phyloP scores from a whole-genome alignment of 192 early-diverging fungal genomes.

The Anaeromyces robustus region DNA sequence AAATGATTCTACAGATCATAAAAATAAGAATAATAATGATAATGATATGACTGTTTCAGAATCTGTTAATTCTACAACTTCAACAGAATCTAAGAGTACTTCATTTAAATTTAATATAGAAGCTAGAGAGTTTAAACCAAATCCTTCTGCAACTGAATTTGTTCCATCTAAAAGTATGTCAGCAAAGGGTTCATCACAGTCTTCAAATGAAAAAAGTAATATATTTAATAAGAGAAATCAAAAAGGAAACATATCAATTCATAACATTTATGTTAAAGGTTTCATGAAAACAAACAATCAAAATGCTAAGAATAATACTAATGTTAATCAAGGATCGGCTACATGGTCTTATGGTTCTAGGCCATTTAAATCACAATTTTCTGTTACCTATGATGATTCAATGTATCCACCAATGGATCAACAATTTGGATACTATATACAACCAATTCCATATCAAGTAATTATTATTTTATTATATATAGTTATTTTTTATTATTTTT shows the following conservation, averaged over 20 bases:
- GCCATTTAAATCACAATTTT: constrained; percentile 32
- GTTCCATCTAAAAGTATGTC: constrained; percentile 36
- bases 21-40: constrained; percentile 3
- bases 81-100: constrained; percentile 8
- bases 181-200: neutral
- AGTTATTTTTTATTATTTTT: no score
- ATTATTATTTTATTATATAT: neutral
- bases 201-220: neutral
- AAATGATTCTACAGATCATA: constrained; percentile 3
- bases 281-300: neutral
- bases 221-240: constrained; percentile 1
- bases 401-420: constrained; percentile 13
- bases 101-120: constrained; percentile 55
- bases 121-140: constrained; percentile 63
- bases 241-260: neutral
- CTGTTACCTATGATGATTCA: constrained; percentile 26
- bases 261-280: neutral
- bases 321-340: constrained; percentile 9
- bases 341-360: constrained; percentile 37
- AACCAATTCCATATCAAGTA: neutral
- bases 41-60: neutral
- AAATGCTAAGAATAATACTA: constrained; percentile 8
- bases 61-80: neutral
- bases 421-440: neutral
- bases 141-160: constrained; percentile 47